Evolutionary conservation across 495 filamentous ascomycete genomes (phyloP).

Genomic region (Aspergillus nanangensis): DNA sequence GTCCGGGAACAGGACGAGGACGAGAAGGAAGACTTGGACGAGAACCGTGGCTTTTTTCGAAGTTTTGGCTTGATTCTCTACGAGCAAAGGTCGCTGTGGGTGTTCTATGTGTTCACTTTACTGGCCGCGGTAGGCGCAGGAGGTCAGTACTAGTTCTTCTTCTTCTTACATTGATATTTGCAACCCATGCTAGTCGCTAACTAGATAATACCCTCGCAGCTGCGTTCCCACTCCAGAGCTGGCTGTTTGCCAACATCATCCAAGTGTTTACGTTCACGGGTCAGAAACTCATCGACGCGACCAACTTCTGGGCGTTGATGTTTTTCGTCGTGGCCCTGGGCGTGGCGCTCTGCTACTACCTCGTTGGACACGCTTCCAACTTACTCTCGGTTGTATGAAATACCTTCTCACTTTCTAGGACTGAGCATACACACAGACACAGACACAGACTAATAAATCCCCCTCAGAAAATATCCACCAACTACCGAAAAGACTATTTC

Average conservation of each 20-base stretch:
- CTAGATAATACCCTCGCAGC: conserved; percentile 59
- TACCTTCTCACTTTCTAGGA: background rate
- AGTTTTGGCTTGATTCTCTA: conserved; percentile 39
- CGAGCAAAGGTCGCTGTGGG: conserved; percentile 44
- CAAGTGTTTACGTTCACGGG: conserved; percentile 32
- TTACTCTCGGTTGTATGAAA: conserved; percentile 28
- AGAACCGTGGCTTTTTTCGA: conserved; percentile 33
- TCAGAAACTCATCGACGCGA: conserved; percentile 22
- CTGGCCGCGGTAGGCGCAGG: conserved; percentile 47
- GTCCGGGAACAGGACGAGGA: conserved; percentile 38
- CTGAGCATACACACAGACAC: background rate
- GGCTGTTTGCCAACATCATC: conserved; percentile 30
- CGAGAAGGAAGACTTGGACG: conserved; percentile 21
- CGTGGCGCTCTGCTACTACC: conserved; percentile 46
- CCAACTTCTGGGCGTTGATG: conserved; percentile 63
- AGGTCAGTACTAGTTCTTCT: conserved; percentile 28
- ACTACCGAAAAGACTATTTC: conserved; percentile 59
- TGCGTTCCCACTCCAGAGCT: conserved; percentile 29
- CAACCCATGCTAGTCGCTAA: too few species aligned
- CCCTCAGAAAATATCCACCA: conserved; percentile 40
- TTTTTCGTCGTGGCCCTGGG: conserved; percentile 56
- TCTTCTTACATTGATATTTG: too few species aligned
- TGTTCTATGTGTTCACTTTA: conserved; percentile 42
- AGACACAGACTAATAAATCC: conserved; percentile 10
- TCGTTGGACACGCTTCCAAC: conserved; percentile 49